These are phyloP conservation scores for Fusarium subglutinans DNA, from an alignment of 2,329 filamentous ascomycete species.

Conservation along the genomic window DNA sequence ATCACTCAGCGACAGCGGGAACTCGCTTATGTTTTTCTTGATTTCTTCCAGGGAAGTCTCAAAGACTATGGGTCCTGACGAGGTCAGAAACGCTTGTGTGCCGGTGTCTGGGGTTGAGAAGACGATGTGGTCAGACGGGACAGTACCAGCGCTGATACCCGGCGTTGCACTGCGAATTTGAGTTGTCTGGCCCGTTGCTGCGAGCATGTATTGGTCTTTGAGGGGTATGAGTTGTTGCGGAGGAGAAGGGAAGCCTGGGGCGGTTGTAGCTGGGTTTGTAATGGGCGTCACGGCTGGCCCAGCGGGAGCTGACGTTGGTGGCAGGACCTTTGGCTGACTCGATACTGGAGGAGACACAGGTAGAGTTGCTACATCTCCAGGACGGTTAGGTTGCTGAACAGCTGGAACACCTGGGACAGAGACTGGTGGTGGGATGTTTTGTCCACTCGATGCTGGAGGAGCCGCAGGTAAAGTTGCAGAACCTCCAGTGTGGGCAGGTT, in stretches of 20 bases:
- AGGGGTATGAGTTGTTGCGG: neutral
- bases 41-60: neutral
- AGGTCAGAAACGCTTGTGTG: neutral
- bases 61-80: neutral
- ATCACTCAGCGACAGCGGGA: accelerated
- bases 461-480: too few relatives aligned
- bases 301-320: neutral
- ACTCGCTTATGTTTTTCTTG: neutral
- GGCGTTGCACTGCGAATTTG: neutral
- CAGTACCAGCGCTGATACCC: neutral
- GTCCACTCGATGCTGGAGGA: neutral
- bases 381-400: neutral
- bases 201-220: neutral
- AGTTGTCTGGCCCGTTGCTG: neutral
- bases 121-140: neutral
- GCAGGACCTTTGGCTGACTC: neutral
- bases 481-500: neutral
- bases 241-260: neutral
- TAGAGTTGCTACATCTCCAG: neutral
- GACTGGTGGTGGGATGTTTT: neutral
- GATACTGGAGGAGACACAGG: neutral
- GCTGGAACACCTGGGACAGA: accelerated
- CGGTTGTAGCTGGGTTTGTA: neutral
- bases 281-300: accelerated
- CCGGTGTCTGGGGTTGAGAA: neutral